Conservation (phyloP, 1,284 basidiomycete species). For the Apiotrichum laibachii region DNA sequence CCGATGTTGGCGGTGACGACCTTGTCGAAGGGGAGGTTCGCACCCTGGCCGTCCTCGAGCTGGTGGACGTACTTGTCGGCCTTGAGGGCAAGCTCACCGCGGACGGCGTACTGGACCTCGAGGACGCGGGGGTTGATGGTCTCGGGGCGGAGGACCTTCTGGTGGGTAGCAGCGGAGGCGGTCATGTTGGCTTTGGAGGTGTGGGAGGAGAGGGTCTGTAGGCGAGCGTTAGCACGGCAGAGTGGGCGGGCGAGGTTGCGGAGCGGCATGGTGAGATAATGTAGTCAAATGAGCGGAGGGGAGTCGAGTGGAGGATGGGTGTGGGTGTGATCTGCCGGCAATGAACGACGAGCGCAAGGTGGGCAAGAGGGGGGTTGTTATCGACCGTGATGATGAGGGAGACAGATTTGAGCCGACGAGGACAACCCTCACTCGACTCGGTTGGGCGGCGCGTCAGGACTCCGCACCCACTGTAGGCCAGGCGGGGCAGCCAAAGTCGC, state of each 20-base stretch:
- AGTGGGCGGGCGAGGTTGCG: not conserved
- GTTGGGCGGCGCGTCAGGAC: too few species aligned
- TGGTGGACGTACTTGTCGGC: slow-evolving; percentile 77
- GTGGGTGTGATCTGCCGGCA: not conserved
- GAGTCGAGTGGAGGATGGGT: not conserved
- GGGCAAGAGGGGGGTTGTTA: not conserved
- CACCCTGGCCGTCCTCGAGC: slow-evolving; percentile 57
- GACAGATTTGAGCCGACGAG: too few species aligned
- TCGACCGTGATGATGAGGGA: too few species aligned
- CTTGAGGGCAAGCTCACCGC: slow-evolving; percentile 92
- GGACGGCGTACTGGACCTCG: slow-evolving; percentile 93
- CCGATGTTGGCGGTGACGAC: slow-evolving; percentile 97
- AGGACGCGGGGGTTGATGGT: slow-evolving; percentile 73
- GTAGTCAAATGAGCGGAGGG: not conserved
- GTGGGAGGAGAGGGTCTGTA: slow-evolving; percentile 2
- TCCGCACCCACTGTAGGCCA: too few species aligned
- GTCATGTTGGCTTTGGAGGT: slow-evolving; percentile 9
- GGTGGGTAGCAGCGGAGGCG: slow-evolving; percentile 7
- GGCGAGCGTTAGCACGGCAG: not conserved
- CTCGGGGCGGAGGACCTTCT: slow-evolving; percentile 37
- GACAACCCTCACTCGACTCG: too few species aligned
- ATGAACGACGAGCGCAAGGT: not conserved
- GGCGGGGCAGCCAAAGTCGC: too few species aligned
- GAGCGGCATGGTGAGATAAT: not conserved
- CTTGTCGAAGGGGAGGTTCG: slow-evolving; percentile 76